Evolutionary conservation across 331 rosid genomes (phyloP).

Genomic region (Arachis monticola): DNA sequence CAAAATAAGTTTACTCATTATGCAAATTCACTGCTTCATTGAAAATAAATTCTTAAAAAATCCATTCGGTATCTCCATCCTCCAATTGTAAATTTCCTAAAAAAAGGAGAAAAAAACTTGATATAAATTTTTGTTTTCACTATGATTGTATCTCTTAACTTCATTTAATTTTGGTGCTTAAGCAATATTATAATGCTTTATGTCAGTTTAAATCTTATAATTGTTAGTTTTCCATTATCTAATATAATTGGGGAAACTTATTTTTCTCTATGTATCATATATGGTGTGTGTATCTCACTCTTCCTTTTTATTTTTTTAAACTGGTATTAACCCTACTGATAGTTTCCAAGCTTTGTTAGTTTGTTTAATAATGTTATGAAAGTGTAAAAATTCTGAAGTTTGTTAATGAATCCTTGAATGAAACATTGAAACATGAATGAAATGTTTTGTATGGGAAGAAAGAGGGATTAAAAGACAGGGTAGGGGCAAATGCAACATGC

Average conservation of each 20-base stretch:
- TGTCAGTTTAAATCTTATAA: too few species aligned
- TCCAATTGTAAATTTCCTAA: neutral
- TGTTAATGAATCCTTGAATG: conserved; percentile 1
- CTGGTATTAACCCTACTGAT: neutral
- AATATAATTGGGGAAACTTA: too few species aligned
- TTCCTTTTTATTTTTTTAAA: neutral
- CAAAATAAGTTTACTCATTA: too few species aligned
- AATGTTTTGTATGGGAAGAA: conserved; percentile 8
- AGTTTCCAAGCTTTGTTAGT: neutral
- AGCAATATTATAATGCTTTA: too few species aligned
- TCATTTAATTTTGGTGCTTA: too few species aligned
- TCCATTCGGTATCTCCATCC: neutral
- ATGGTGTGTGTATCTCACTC: too few species aligned
- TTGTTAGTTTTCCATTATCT: too few species aligned
- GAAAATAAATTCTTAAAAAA: neutral
- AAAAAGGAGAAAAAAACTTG: neutral
- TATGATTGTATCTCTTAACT: too few species aligned
- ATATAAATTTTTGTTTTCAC: neutral
- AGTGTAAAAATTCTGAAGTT: neutral
- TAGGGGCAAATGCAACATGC: too few species aligned
- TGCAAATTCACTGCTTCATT: too few species aligned
- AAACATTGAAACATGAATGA: neutral
- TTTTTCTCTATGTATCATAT: too few species aligned
- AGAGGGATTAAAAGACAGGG: neutral
- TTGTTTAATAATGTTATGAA: neutral